Percentiles rank a stretch among this genome's conserved stretches.
Evolutionary conservation across 2,329 filamentous ascomycete species (phyloP).

Genomic region (Monilinia fructicola): DNA sequence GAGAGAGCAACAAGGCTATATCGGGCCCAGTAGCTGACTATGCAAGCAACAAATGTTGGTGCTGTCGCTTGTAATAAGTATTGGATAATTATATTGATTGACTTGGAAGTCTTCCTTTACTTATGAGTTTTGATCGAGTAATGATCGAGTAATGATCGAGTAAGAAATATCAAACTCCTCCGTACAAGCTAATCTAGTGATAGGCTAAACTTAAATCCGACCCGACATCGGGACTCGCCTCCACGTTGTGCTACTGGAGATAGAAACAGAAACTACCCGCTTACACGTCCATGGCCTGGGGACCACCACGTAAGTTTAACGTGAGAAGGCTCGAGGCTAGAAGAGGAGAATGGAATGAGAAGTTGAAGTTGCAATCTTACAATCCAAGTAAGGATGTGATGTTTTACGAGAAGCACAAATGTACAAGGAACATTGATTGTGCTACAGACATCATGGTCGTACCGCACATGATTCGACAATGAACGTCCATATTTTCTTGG

Average conservation of each 20-base stretch:
- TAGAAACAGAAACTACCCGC: background rate
- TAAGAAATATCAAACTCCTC: background rate
- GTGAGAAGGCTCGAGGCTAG: background rate
- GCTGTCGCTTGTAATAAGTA: background rate
- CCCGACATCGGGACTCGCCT: conserved; percentile 18
- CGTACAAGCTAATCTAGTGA: conserved; percentile 2
- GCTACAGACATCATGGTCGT: background rate
- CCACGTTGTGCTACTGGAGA: background rate
- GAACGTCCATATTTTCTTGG: background rate
- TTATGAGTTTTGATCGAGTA: conserved; percentile 6
- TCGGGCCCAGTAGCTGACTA: no score
- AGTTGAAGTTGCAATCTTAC: background rate
- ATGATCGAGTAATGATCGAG: conserved; percentile 16
- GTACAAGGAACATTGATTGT: background rate
- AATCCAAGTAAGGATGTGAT: background rate
- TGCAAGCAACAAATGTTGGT: background rate
- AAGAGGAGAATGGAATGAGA: background rate
- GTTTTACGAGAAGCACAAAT: no score
- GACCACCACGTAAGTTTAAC: background rate
- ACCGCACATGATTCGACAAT: conserved; percentile 4
- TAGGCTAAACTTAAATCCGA: conserved; percentile 18
- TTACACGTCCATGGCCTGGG: background rate
- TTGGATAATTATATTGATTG: background rate
- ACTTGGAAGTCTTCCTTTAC: no score
- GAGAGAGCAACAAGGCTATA: background rate